These are phyloP conservation scores for Chrysanthemum lavandulifolium DNA, from an alignment of 129 eudicot genomes.

Conservation along the genomic window DNA sequence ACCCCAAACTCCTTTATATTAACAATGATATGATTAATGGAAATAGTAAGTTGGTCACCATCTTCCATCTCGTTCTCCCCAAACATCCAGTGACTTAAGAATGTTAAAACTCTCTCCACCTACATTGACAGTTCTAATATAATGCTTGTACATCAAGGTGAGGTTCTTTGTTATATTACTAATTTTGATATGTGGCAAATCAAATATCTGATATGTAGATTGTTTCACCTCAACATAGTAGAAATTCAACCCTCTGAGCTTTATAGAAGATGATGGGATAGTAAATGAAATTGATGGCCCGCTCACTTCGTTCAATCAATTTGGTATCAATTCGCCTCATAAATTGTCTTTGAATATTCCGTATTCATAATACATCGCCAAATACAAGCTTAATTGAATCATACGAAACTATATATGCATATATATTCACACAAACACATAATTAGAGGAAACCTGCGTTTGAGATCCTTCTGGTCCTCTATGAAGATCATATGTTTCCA, in stretches of 20 bases:
- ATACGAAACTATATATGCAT: not conserved
- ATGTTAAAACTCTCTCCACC: not conserved
- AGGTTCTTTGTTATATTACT: not conserved
- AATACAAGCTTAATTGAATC: not conserved
- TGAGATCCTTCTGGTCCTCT: not conserved
- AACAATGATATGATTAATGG: no score
- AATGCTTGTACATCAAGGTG: not conserved
- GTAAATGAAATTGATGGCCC: conserved; percentile 17
- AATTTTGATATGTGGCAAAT: not conserved
- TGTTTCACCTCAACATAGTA: no score
- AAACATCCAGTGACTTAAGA: conserved; percentile 9
- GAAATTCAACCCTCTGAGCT: not conserved
- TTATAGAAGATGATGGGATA: conserved; percentile 16
- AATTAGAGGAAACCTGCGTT: conserved; percentile 16
- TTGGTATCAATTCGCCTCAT: not conserved
- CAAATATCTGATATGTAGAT: not conserved
- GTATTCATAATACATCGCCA: conserved; percentile 14
- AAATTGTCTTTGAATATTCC: conserved; percentile 28
- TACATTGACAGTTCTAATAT: not conserved
- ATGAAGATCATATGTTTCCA: not conserved
- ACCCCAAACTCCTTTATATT: not conserved
- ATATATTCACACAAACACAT: not conserved
- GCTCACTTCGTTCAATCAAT: no score
- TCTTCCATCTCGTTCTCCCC: not conserved
- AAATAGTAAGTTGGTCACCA: not conserved